Evolutionary conservation across 148 eudicot genomes (phyloP), one percentile per base, ranked within the genome.

Genomic region (Beta vulgaris): DNA sequence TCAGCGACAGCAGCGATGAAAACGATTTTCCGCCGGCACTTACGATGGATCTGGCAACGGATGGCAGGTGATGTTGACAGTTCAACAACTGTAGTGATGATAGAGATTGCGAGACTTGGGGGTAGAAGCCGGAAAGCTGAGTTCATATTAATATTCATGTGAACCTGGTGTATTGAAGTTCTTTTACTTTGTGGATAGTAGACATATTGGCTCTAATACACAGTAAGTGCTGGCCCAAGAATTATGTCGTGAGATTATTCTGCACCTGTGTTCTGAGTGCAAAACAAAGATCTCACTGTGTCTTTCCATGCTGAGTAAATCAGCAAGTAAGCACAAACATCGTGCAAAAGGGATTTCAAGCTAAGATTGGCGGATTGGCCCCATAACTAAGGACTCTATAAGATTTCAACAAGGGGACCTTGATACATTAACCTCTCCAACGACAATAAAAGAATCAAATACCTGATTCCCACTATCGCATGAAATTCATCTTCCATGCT

Each of bases 401-500:
- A 46, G 9, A 37, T 1, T 35, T 49, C 29, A 12, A 28, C 51
- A 2, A 42, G 34, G 28, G 2, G 68, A 10, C 28, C 25, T 64
- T 6, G 23, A 21, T 4, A 21, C 21, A 15, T 0, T 7, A 36
- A 37, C 6, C 26, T 34, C 25, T 62, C 12, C 12, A 21, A 35
- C 35, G 25, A 14, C 46, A 39, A 57, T 26, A 73, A n/a, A 68
- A 67, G 7, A 68, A 44, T 40, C 65, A n/a, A 37, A 31, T 82
- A 95, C 99, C 99, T 91, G 76, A 95, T 95, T 44, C 99, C 99
- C 42, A 95, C 99, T 76, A 95, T 92, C 49, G 87, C 89, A 81
- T 88, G 88, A 78, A 92, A 95, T 79, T 88, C 98, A 54, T 95
- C 98, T 86, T 95, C 99, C 99, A 95, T 95, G 85, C 98, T 92